Conservation (phyloP, 2,329 filamentous ascomycete genomes). For the Monilinia fructicola region DNA sequence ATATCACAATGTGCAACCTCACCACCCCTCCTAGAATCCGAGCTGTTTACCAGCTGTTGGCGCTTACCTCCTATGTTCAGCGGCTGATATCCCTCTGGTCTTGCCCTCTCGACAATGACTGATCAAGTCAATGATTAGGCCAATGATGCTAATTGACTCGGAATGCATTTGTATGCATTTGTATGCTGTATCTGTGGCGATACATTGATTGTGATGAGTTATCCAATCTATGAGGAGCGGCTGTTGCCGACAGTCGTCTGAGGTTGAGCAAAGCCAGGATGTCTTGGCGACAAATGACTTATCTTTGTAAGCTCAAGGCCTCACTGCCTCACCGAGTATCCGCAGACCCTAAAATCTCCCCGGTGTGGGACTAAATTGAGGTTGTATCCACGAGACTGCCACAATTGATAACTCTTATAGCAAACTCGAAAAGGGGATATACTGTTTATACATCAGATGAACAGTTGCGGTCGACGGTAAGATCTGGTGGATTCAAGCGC, state of each 20-base stretch:
- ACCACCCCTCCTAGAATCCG: not conserved
- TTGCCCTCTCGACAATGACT: slow-evolving; percentile 1
- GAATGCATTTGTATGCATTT: not conserved
- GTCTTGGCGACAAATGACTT: not conserved
- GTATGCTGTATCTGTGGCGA: not conserved
- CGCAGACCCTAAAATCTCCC: not conserved
- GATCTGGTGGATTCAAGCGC: too few species aligned
- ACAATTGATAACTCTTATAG: not conserved
- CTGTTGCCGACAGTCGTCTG: not conserved
- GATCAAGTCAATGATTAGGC: not conserved
- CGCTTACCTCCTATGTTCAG: slow-evolving; percentile 18
- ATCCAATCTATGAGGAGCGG: slow-evolving; percentile 5
- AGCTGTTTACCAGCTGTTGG: slow-evolving; percentile 2
- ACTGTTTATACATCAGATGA: not conserved
- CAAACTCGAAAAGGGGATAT: not conserved
- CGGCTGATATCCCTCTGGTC: slow-evolving; percentile 16
- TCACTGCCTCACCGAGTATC: slow-evolving; percentile 11
- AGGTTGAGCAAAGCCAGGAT: not conserved
- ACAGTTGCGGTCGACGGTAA: not conserved
- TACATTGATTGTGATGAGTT: not conserved
- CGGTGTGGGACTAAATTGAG: not conserved
- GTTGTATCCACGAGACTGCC: not conserved
- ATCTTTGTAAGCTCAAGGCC: slow-evolving; percentile 11
- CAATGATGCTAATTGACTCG: not conserved
- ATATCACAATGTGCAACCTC: not conserved